Base-by-base conservation (phyloP, 148 eudicot species). In the Pharnaceum exiguum region DNA sequence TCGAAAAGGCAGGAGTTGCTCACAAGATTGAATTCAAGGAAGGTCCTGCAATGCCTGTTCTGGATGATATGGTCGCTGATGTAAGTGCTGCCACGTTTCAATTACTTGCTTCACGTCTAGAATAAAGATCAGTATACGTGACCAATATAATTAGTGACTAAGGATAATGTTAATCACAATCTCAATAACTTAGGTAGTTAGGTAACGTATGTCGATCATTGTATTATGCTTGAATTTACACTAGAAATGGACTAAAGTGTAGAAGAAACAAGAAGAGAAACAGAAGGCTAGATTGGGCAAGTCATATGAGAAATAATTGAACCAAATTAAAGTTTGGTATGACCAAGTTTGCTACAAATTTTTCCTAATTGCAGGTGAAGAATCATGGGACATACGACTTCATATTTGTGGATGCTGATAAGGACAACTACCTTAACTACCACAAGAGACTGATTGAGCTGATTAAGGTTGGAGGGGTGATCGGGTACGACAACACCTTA, bases 361-460 rank as follows among this genome's bases (percentile, higher is more conserved):
- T 12, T 12, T 6, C 38, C 16, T 30, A 45, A 15, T 8, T 43
- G 37, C 51, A 66, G 67, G 59, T 6, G 3, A 33, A 32, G 1
- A 56, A 67, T 11, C 62, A 68, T 10, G 77, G 66, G 13, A 46
- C 60, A 11, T 68, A 57, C 32, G 77, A 74, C 46, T 74, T 74
- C 38, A 57, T 69, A 46, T 74, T 67, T 15, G 77, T 74, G 57
- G 77, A 74, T 31, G 77, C 77, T 9, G 77, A 74, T 26, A 74
- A 74, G 49, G 57, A 42, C 39, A 74, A 74, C 52, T 68, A 69
- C 6, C 8, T 57, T 4, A 74, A 64, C 56, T 74, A 74, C 70
- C 70, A 63, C 51, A 53, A 68, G 62, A 63, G 73, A 50, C 19
- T 74, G 29, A 17, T 74, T 45, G 66, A 59, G 40, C 39, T 68